These are phyloP conservation scores for Exophiala spinifera DNA, from an alignment of 2,329 filamentous ascomycete species.

Conservation along the genomic window DNA sequence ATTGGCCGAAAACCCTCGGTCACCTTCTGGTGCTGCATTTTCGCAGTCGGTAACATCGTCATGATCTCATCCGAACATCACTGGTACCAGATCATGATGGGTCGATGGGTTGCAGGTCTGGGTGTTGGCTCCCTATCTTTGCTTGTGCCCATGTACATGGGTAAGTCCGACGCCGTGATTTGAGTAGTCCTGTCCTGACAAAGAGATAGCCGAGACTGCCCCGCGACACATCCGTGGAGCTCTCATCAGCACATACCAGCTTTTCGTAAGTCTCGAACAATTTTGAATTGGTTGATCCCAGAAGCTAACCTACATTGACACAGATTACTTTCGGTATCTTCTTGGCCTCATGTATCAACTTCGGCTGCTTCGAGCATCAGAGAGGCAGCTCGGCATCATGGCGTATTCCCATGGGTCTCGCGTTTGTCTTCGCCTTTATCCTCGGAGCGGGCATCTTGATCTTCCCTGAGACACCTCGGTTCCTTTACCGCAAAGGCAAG, in stretches of 20 bases:
- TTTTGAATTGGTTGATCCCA: no score
- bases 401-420: conserved; percentile 54
- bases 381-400: conserved; percentile 36
- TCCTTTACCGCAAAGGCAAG: conserved; percentile 56
- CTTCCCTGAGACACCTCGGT: conserved; percentile 57
- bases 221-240: conserved; percentile 46
- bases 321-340: conserved; percentile 56
- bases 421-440: conserved; percentile 54
- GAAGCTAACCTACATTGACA: conserved; percentile 37
- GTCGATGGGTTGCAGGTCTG: conserved; percentile 43
- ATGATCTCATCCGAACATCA: conserved; percentile 55
- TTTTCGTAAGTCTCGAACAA: conserved; percentile 41
- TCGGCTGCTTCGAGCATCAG: conserved; percentile 36
- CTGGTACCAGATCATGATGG: conserved; percentile 61
- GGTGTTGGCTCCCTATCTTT: conserved; percentile 44
- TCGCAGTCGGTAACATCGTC: conserved; percentile 42
- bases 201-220: conserved; percentile 39
- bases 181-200: no score
- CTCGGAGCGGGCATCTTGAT: conserved; percentile 54
- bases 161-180: conserved; percentile 3
- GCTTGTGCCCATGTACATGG: conserved; percentile 44
- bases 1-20: conserved; percentile 45
- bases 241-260: conserved; percentile 45
- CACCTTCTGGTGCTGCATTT: conserved; percentile 39
- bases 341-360: conserved; percentile 57